phyloP scores from a whole-genome alignment of 352 stramenopile species.

The Phytopythium cucurbitacearum region DNA sequence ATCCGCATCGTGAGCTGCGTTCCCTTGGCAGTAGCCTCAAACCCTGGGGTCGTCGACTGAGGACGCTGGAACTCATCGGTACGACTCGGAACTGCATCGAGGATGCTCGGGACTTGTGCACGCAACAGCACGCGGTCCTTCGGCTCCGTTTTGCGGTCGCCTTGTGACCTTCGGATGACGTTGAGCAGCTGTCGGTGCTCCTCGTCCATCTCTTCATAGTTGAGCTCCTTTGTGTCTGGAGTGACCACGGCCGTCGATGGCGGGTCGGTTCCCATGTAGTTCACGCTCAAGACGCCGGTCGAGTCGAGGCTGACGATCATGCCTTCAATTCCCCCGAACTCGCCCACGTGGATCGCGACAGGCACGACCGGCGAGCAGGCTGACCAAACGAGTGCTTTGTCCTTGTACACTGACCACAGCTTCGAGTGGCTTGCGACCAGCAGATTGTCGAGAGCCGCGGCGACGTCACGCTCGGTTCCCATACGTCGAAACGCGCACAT shows the following conservation, averaged over 20 bases:
- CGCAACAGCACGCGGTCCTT: slow-evolving; percentile 77
- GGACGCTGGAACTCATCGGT: slow-evolving; percentile 33
- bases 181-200: slow-evolving; percentile 86
- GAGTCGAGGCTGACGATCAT: slow-evolving; percentile 82
- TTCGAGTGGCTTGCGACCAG: slow-evolving; percentile 72
- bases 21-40: slow-evolving; percentile 11
- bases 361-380: slow-evolving; percentile 50
- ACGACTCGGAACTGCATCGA: slow-evolving; percentile 42
- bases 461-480: neutral
- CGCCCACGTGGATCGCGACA: slow-evolving; percentile 56
- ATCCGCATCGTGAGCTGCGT: slow-evolving; percentile 75
- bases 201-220: slow-evolving; percentile 91
- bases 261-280: slow-evolving; percentile 89
- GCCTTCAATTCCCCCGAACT: slow-evolving; percentile 69
- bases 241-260: slow-evolving; percentile 68
- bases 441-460: slow-evolving; percentile 54
- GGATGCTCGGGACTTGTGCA: slow-evolving; percentile 58
- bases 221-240: slow-evolving; percentile 76
- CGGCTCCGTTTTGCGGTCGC: slow-evolving; percentile 54
- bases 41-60: neutral
- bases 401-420: slow-evolving; percentile 76
- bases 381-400: slow-evolving; percentile 78
- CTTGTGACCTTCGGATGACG: slow-evolving; percentile 77
- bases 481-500: slow-evolving; percentile 50
- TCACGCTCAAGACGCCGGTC: slow-evolving; percentile 68